Conservation (phyloP, 2,329 filamentous ascomycete species). For the Calycina marina region DNA sequence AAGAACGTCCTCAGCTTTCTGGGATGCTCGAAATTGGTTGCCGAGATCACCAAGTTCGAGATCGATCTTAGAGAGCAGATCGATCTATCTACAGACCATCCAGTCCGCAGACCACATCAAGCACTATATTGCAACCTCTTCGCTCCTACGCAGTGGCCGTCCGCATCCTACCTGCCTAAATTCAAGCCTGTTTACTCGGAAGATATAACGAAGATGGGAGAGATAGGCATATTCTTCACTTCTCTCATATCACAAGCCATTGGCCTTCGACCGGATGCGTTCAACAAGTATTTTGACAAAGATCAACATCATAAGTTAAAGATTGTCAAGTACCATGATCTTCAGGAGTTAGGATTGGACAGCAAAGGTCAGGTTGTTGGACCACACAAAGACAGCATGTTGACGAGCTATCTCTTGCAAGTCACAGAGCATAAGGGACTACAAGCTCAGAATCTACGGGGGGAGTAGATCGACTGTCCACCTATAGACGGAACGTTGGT, state of each 20-base stretch:
- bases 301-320: conserved; percentile 72
- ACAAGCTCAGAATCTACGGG: conserved; percentile 68
- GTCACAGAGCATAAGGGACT: conserved; percentile 61
- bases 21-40: conserved; percentile 50
- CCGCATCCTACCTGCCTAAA: conserved; percentile 40
- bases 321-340: conserved; percentile 74
- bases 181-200: conserved; percentile 58
- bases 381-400: conserved; percentile 76
- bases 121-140: conserved; percentile 64
- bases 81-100: conserved; percentile 69
- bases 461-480: conserved; percentile 71
- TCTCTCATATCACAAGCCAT: conserved; percentile 76
- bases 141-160: conserved; percentile 71
- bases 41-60: conserved; percentile 58
- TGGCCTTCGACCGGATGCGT: conserved; percentile 51
- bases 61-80: conserved; percentile 77
- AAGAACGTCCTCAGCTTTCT: conserved; percentile 60
- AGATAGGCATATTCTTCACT: conserved; percentile 60
- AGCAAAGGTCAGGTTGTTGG: conserved; percentile 47
- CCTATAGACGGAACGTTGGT: conserved; percentile 66
- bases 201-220: conserved; percentile 65
- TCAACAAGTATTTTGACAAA: conserved; percentile 63
- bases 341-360: conserved; percentile 38
- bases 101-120: conserved; percentile 42
- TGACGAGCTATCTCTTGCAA: conserved; percentile 69